These are phyloP conservation scores for Erodium trifolium DNA, from an alignment of 441 rosid genomes.

Conservation along the genomic window DNA sequence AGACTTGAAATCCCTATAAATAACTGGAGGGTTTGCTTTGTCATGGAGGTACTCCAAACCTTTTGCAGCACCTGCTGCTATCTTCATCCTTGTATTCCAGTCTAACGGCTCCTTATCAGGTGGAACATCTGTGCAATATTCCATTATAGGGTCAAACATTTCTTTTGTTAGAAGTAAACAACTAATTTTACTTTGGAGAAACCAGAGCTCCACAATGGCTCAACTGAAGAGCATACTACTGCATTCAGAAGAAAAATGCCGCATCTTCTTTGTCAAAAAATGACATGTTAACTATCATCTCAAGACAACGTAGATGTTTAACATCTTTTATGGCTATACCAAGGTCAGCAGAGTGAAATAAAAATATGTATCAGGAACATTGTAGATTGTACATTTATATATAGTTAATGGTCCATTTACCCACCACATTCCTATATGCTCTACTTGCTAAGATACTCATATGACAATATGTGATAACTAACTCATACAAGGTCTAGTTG, in stretches of 20 bases:
- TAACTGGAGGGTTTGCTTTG: slow-evolving; percentile 92
- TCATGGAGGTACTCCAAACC: slow-evolving; percentile 91
- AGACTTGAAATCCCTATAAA: slow-evolving; percentile 88
- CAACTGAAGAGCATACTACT: neutral
- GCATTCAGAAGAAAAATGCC: neutral
- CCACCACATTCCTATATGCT: neutral
- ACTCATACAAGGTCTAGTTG: neutral
- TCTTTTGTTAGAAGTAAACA: neutral
- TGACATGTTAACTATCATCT: neutral
- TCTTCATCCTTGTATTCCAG: slow-evolving; percentile 27
- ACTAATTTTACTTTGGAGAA: neutral
- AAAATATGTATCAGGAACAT: neutral
- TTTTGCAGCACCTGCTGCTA: slow-evolving; percentile 95
- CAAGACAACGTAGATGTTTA: neutral
- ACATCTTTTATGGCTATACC: neutral
- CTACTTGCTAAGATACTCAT: neutral
- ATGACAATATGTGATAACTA: too few species aligned
- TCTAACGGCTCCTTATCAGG: slow-evolving; percentile 78
- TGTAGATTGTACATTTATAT: neutral
- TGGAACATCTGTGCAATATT: slow-evolving; percentile 52
- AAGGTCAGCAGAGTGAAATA: neutral
- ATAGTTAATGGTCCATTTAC: neutral
- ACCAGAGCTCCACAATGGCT: neutral
- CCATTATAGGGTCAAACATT: neutral
- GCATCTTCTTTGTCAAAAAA: neutral